phyloP scores from a whole-genome alignment of 2,329 filamentous ascomycete species.

The Alternaria consortialis region DNA sequence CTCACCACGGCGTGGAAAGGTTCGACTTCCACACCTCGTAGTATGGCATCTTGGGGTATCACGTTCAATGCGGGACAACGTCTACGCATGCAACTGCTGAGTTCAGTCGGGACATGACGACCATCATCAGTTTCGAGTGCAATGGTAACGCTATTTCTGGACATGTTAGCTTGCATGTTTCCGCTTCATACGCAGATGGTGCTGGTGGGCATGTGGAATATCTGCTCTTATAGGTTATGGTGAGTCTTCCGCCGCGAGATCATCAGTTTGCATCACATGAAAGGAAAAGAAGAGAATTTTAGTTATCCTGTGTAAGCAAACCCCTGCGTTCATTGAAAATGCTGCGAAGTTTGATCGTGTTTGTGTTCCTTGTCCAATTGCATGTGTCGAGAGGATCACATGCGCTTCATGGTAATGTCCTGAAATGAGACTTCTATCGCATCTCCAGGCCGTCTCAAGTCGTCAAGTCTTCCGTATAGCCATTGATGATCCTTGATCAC shows the following conservation, averaged over 20 bases:
- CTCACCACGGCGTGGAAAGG: slow-evolving; percentile 4
- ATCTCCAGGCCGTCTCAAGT: background rate
- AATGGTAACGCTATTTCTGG: background rate
- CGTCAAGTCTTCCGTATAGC: background rate
- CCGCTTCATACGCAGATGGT: background rate
- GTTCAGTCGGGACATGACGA: background rate
- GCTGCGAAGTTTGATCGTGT: background rate
- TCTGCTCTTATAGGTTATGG: background rate
- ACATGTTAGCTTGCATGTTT: background rate
- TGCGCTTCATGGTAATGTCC: background rate
- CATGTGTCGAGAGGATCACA: background rate
- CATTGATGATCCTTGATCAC: background rate
- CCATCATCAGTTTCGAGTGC: slow-evolving; percentile 1
- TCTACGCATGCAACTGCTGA: slow-evolving; percentile 3
- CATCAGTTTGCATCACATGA: slow-evolving; percentile 2
- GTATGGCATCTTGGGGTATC: background rate
- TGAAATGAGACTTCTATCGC: background rate
- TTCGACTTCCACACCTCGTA: background rate
- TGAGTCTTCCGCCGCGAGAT: background rate
- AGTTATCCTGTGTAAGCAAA: background rate
- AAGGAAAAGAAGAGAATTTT: background rate
- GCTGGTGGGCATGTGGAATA: background rate
- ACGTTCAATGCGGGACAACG: background rate
- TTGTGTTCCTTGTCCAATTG: slow-evolving; percentile 1
- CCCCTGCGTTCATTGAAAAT: background rate